Base-by-base conservation (phyloP, 2,329 filamentous ascomycete genomes). In the Monosporascus ibericus region DNA sequence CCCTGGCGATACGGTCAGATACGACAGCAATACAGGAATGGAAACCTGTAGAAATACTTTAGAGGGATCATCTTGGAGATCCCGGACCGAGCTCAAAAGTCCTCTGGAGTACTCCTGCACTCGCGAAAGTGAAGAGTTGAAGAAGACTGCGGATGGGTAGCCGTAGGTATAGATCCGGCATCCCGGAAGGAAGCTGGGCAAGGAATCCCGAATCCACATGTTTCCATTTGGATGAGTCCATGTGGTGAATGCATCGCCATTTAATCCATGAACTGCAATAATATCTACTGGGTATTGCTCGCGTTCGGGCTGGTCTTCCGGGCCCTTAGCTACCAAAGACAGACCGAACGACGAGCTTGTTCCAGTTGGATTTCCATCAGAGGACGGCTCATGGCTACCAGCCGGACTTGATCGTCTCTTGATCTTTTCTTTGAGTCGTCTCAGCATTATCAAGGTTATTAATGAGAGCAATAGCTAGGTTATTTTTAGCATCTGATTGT, bases 181-280 rank as follows among this genome's bases (percentile, higher is more conserved):
- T n/a, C 57, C 57, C 7, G 60, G 61, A 6, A 63, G 42, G 42
- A 51, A 47, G 2, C 30, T 30, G 2, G 62, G 61, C 2, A 64
- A 50, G 25, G 60, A 47, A 49, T 63, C 58, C n/a, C 56, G 52
- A 24, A 63, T 52, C 57, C 57, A 61, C 17, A 60, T 51, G 6
- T 27, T 54, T 2, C 56, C 55, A 48, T 54, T 53, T n/a, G 44
- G 7, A 47, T 61, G 54, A 15, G 49, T 48, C 58, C 60, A 63
- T 24, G 57, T 62, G 22, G 37, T 50, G 50, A 46, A 52, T 11
- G 54, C 50, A 47, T 61, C 51, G 17, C 60, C 61, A 37, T 58
- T 59, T 7, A 65, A 52, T 2, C 61, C 60, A 52, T 64, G 60
- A 8, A 64, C 47, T 15, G 59, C 58, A 50, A 63, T 52, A 42